Evolutionary conservation across 768 basidiomycete species (phyloP), one percentile per base, ranked within the genome.

Genomic region (Tephrocybe sp.): DNA sequence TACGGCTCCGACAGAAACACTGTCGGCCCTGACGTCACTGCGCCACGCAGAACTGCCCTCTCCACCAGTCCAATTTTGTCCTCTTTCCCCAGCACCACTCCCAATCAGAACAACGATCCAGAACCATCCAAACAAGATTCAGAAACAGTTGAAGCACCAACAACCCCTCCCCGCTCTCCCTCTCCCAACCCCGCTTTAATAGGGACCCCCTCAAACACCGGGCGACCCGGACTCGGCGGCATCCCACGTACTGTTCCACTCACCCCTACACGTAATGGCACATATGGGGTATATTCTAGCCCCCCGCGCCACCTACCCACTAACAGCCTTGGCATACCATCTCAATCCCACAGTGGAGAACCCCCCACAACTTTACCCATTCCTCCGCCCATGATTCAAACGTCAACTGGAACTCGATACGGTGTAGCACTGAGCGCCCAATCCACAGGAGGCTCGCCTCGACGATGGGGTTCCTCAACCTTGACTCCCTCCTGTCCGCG

Each of bases 361-460:
- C 51, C 25, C 40, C 54, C 18, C 55, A 54, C 11, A 49, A 49
- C n/a, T 32, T 53, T 21, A 21, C 16, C 28, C 0, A 12, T 27
- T 11, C 27, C 47, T 8, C 56, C 44, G 21, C 68, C 71, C 5
- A 51, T 74, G 9, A 50, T 63, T 36, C 66, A 64, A 35, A 77
- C 71, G 1, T 51, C 69, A 22, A 87, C 87, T 3, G 88, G 88
- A 22, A 84, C 83, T 15, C 74, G 85, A 22, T 88, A 87, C 58
- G 86, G 87, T 9, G 67, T 70, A 13, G 84, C 79, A 0, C 69
- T 87, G 9, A 65, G 69, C 6, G 70, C 71, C 21, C 44, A 73
- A 25, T 57, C 68, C 50, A 71, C 71, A 4, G 69, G 71, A 11
- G 66, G 64, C 9, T 69, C 75, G 25, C 71, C 72, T 9, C 74